Conservation (phyloP, 768 basidiomycete genomes). For the Lactarius sp. region DNA sequence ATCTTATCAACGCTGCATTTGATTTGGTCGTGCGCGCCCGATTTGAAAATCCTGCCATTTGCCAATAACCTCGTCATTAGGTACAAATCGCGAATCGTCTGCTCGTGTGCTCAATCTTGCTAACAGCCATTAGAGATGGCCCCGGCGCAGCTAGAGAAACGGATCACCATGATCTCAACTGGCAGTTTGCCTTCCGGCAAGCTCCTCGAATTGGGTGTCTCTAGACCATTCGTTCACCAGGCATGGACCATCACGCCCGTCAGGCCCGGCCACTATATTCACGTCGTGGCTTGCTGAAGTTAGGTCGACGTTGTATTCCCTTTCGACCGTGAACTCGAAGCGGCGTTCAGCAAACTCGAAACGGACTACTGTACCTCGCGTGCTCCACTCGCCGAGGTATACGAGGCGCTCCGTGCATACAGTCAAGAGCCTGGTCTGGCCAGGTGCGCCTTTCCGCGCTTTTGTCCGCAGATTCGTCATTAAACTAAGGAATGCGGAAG, state of each 20-base stretch:
- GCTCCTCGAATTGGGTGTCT: conserved; percentile 8
- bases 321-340: conserved; percentile 37
- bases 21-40: too few relatives aligned
- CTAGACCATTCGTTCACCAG: conserved; percentile 24
- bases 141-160: conserved; percentile 16
- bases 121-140: background rate
- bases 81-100: background rate
- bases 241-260: conserved; percentile 11
- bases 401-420: conserved; percentile 33
- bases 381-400: conserved; percentile 42
- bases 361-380: conserved; percentile 44
- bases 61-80: background rate
- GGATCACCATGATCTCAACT: conserved; percentile 19
- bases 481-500: background rate
- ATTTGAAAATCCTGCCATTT: too few relatives aligned
- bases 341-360: conserved; percentile 38
- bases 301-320: conserved; percentile 65
- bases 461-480: background rate
- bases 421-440: conserved; percentile 28
- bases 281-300: background rate
- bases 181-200: conserved; percentile 21
- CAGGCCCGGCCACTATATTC: conserved; percentile 1
- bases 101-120: background rate
- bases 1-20: too few relatives aligned
- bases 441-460: conserved; percentile 10